Evolutionary conservation across 257 asterid genomes (phyloP).

Genomic region (Salvia rosmarinus): DNA sequence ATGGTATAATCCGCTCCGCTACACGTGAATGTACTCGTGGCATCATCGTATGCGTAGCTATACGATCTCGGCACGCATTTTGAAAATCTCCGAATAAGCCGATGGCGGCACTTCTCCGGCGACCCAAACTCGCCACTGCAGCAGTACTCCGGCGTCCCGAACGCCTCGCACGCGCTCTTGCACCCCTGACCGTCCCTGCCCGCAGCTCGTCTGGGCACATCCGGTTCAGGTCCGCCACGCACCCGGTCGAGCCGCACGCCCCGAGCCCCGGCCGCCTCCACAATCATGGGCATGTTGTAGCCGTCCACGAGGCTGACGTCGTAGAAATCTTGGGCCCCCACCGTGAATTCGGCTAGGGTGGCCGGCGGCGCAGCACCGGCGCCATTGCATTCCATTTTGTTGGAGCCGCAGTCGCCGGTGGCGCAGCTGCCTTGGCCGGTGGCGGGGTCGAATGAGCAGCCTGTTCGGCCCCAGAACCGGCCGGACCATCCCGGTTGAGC

Average conservation of each 20-base stretch:
- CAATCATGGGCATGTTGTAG: conserved; percentile 75
- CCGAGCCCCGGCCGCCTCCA: conserved; percentile 76
- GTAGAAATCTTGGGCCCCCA: conserved; percentile 69
- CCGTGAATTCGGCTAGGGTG: conserved; percentile 76
- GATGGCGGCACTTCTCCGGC: conserved; percentile 76
- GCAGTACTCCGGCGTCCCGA: conserved; percentile 68
- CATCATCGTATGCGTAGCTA: conserved; percentile 88
- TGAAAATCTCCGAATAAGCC: conserved; percentile 63
- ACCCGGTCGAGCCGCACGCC: conserved; percentile 66
- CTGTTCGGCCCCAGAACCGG: conserved; percentile 18
- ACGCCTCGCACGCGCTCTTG: conserved; percentile 85
- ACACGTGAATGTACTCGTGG: conserved; percentile 89
- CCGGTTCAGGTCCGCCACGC: conserved; percentile 66
- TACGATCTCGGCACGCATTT: conserved; percentile 77
- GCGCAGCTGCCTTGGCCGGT: conserved; percentile 60
- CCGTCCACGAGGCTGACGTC: conserved; percentile 95
- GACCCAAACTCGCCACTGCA: conserved; percentile 77
- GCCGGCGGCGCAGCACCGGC: conserved; percentile 81
- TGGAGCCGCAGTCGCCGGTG: conserved; percentile 86
- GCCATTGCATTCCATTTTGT: conserved; percentile 75
- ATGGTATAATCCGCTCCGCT: conserved; percentile 75
- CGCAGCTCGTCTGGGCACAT: conserved; percentile 78
- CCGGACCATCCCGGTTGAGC: no score
- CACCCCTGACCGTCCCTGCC: conserved; percentile 71
- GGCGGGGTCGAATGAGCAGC: neutral